A percentile compares a stretch with the other conserved stretches of the same genome.
These are phyloP conservation scores for Zymoseptoria pseudotritici DNA, from an alignment of 2,329 filamentous ascomycete genomes.

Conservation along the genomic window DNA sequence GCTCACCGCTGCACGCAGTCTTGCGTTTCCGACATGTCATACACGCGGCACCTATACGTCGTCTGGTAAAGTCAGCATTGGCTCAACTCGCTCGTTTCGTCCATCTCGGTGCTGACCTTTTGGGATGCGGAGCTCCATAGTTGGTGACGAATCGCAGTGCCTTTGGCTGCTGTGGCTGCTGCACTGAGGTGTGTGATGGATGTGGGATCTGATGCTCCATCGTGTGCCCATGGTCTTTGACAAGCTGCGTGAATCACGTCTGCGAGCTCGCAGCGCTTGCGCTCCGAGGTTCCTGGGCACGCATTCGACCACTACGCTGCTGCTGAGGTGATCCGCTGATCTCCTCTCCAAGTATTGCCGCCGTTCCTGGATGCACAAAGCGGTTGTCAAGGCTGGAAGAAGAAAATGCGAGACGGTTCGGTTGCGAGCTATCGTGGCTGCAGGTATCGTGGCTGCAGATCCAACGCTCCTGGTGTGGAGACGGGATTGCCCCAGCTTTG, in stretches of 20 bases:
- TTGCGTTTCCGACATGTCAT: constrained; percentile 44
- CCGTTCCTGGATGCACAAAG: background rate
- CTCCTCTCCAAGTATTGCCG: too few species aligned
- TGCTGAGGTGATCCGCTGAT: too few species aligned
- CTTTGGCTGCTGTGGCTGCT: constrained; percentile 14
- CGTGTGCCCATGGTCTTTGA: constrained; percentile 4
- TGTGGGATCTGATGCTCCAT: constrained; percentile 1
- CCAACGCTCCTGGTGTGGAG: background rate
- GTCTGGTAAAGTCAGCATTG: constrained; percentile 34
- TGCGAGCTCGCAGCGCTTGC: background rate
- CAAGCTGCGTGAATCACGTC: constrained; percentile 16
- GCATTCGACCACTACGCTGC: background rate
- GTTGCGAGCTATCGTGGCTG: background rate
- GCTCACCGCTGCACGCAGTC: constrained; percentile 42
- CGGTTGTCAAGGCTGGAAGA: background rate
- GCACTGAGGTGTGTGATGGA: constrained; percentile 1
- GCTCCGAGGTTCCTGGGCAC: background rate
- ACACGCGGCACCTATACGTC: constrained; percentile 67
- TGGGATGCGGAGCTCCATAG: constrained; percentile 72
- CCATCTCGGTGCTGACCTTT: constrained; percentile 34
- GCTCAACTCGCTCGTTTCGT: background rate
- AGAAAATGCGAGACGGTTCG: background rate
- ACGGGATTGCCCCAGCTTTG: background rate
- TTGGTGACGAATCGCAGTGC: constrained; percentile 65
- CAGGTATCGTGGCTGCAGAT: background rate